Evolutionary conservation across 2,329 filamentous ascomycete genomes (phyloP), one percentile per base, ranked within the genome.

Genomic region (Epichloe hybrida): DNA sequence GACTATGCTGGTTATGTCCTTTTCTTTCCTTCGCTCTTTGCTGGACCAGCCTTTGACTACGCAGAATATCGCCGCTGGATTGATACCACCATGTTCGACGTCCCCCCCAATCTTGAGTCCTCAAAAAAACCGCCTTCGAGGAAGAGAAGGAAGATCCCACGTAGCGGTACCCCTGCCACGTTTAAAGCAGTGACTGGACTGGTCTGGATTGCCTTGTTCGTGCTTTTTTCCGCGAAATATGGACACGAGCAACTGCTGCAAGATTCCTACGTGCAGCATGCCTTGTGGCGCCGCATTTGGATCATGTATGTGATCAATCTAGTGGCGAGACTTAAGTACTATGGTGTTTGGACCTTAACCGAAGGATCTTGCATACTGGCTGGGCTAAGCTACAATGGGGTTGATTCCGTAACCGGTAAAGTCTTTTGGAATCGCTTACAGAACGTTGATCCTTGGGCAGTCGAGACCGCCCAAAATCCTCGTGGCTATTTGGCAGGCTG

Each of bases 331-430:
- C 80, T 87, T 61, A 98, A 98, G 70, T 98, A 96, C 70, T 98
- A 98, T 61, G 93, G 89, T 37, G 89, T 95, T 4, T 98, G 93
- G 93, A 83, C 81, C 39, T 69, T 98, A 58, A 90, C 91, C 0
- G 93, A 98, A 67, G 93, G 93, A 17, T 83, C 91, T 17, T 98
- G 93, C 63, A 96, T 98, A 55, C 78, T 98, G 17, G 84, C 88
- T 8, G 93, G 93, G 5, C 79, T 98, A 57, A 93, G 93, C 42
- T 98, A 93, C 70, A 95, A 95, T 61, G 91, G 93, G 35, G 75
- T 98, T 17, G 89, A 98, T 62, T 80, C 86, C 3, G 78, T 79
- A 50, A 91, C 88, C 0, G 89, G 88, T 52, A 88, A 86, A 62
- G 83, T 94, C 1, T 86, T 83, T 53, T 98, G 93, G 72, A 83